Evolutionary conservation across 345 rosid genomes (phyloP).

Genomic region (Pugionium cornutum): DNA sequence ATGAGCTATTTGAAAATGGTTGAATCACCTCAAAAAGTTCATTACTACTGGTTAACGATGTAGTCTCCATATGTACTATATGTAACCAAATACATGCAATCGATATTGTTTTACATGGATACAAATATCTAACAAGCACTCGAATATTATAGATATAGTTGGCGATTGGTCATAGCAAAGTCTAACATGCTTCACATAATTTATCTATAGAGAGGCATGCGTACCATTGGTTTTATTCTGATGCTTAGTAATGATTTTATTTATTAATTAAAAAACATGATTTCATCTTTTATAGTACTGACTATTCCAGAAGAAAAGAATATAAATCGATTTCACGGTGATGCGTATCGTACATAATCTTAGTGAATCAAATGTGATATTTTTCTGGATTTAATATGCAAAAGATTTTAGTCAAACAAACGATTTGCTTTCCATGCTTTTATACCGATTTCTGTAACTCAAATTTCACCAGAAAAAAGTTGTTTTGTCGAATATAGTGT

Average conservation of each 20-base stretch:
- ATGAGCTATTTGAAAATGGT: background rate
- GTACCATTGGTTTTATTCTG: background rate
- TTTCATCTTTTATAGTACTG: background rate
- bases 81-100: too few relatives aligned
- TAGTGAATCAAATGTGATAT: conserved; percentile 35
- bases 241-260: background rate
- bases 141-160: background rate
- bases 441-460: too few relatives aligned
- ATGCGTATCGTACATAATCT: conserved; percentile 30
- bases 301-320: background rate
- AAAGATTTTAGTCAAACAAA: too few relatives aligned
- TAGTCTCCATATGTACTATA: background rate
- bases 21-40: background rate
- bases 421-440: too few relatives aligned
- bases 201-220: background rate
- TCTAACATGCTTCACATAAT: conserved; percentile 9
- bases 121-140: too few relatives aligned
- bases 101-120: too few relatives aligned
- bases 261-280: conserved; percentile 1
- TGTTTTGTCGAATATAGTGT: too few relatives aligned
- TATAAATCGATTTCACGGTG: conserved; percentile 1
- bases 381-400: conserved; percentile 15
- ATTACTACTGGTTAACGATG: background rate
- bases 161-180: background rate
- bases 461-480: too few relatives aligned